Percentiles rank a stretch among this genome's conserved stretches.
Conservation (phyloP, 2,329 filamentous ascomycete genomes). For the Alternaria sp. region DNA sequence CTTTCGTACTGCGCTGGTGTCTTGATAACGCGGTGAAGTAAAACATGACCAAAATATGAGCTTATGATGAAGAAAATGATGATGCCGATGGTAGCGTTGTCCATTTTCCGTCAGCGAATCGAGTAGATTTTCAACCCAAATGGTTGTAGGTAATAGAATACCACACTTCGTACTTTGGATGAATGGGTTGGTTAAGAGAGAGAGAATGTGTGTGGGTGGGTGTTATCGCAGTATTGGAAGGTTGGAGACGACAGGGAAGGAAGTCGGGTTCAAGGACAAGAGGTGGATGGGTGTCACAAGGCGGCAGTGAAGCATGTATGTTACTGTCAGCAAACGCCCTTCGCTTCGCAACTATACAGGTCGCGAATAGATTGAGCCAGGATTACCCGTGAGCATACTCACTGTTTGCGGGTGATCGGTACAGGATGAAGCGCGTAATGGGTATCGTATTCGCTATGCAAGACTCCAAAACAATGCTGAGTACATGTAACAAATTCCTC, state of each 20-base stretch:
- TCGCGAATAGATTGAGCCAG: neutral
- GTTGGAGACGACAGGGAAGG: neutral
- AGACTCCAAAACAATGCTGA: neutral
- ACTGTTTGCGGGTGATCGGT: neutral
- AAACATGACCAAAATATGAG: constrained; percentile 19
- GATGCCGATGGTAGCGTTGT: constrained; percentile 16
- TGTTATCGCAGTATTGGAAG: neutral
- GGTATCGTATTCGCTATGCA: constrained; percentile 15
- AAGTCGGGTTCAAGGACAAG: neutral
- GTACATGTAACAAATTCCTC: neutral
- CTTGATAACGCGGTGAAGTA: constrained; percentile 26
- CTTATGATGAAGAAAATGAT: constrained; percentile 25
- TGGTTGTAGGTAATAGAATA: neutral
- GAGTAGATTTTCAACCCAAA: rapidly evolving
- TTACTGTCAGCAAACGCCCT: constrained; percentile 7
- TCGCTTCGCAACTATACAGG: neutral
- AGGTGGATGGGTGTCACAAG: neutral
- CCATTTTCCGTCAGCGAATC: constrained; percentile 2
- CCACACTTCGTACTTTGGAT: neutral
- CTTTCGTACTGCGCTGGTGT: constrained; percentile 26
- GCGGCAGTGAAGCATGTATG: neutral
- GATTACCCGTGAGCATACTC: neutral
- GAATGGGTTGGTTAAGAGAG: neutral
- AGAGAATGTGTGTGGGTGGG: too few relatives aligned
- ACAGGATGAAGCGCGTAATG: neutral